Evolutionary conservation across 2,329 filamentous ascomycete genomes (phyloP).

Genomic region (Hyphodiscus sp.): DNA sequence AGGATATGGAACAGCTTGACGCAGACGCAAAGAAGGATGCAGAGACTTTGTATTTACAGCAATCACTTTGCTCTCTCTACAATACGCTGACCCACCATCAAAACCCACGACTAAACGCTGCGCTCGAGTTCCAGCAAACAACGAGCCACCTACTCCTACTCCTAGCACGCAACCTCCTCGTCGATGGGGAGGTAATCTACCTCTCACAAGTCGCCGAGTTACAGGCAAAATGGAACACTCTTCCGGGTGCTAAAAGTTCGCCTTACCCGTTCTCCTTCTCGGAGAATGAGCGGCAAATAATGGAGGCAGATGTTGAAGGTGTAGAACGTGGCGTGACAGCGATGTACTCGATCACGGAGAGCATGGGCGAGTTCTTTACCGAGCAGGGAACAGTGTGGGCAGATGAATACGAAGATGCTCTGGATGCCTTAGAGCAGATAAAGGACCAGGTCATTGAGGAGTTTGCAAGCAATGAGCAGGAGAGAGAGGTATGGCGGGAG

Average conservation of each 20-base stretch:
- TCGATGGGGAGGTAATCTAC: constrained; percentile 13
- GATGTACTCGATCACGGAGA: constrained; percentile 4
- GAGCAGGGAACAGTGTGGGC: constrained; percentile 10
- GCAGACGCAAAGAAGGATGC: constrained; percentile 23
- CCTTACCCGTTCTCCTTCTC: constrained; percentile 13
- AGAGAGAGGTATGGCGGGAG: constrained; percentile 10
- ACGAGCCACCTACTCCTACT: constrained; percentile 5
- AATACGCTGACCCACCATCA: constrained; percentile 2
- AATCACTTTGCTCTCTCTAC: constrained; percentile 12
- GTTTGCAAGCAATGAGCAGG: constrained; percentile 11
- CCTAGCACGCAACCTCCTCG: constrained; percentile 6
- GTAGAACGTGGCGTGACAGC: constrained; percentile 6
- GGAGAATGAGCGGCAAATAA: constrained; percentile 2
- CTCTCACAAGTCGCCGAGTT: constrained; percentile 9
- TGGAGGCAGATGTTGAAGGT: constrained; percentile 7
- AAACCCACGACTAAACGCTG: constrained; percentile 6
- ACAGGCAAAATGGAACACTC: constrained; percentile 5
- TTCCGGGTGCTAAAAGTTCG: constrained; percentile 1
- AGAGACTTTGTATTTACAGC: constrained; percentile 7
- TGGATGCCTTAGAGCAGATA: constrained; percentile 12
- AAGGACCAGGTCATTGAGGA: constrained; percentile 13
- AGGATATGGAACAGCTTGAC: constrained; percentile 33
- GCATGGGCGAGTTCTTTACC: constrained; percentile 11
- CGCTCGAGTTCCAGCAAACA: constrained; percentile 15
- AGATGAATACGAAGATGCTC: constrained; percentile 10